Conservation (phyloP, 352 stramenopile genomes). For the Pythium aphanidermatum region DNA sequence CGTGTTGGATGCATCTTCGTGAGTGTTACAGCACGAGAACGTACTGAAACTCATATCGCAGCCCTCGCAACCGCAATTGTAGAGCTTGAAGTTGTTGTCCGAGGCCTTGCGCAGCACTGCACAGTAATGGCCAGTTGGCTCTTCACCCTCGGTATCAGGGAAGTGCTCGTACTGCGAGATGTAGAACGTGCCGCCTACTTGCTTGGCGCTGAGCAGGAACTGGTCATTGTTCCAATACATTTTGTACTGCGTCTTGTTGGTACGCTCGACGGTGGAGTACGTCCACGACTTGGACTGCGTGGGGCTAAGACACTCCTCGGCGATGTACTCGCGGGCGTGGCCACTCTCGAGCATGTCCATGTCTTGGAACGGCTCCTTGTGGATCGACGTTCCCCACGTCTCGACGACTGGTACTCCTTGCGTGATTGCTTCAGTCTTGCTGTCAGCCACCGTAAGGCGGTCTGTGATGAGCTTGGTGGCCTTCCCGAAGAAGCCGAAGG, state of each 20-base stretch:
- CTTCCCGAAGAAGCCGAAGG: constrained; percentile 41
- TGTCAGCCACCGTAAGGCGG: constrained; percentile 15
- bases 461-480: constrained; percentile 55
- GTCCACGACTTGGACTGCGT: constrained; percentile 75
- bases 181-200: constrained; percentile 80
- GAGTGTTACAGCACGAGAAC: constrained; percentile 77
- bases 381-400: constrained; percentile 58
- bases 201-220: constrained; percentile 79
- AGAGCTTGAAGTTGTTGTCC: constrained; percentile 84
- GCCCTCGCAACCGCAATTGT: constrained; percentile 81
- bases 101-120: constrained; percentile 63
- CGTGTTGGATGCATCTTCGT: constrained; percentile 40
- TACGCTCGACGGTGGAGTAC: constrained; percentile 71
- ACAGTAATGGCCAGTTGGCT: constrained; percentile 67
- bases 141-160: constrained; percentile 44
- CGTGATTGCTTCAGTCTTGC: constrained; percentile 20
- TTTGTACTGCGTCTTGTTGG: constrained; percentile 85
- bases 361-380: constrained; percentile 68
- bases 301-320: constrained; percentile 74
- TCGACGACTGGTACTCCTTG: constrained; percentile 15
- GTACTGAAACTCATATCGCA: constrained; percentile 82
- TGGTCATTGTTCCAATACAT: constrained; percentile 86
- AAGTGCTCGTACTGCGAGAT: constrained; percentile 90
- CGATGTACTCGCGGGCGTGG: constrained; percentile 76
- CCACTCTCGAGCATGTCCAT: constrained; percentile 84